Percentiles rank a stretch among this genome's conserved stretches.
These are phyloP conservation scores for Colletotrichum chrysophilum DNA, from an alignment of 2,329 filamentous ascomycete species.

Conservation along the genomic window DNA sequence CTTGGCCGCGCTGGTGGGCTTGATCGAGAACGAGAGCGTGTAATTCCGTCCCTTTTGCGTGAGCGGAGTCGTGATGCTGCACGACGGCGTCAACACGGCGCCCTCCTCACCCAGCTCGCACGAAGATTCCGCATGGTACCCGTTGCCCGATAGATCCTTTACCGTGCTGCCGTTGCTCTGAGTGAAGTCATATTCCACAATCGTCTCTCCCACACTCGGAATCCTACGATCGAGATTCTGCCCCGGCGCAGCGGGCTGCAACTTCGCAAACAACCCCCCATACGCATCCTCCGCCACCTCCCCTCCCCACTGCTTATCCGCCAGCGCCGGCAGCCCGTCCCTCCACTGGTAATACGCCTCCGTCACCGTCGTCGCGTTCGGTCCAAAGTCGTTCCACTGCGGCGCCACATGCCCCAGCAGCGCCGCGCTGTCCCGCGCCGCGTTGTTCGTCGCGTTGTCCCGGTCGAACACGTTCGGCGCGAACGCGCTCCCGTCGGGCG, in stretches of 20 bases:
- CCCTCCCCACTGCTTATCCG: slow-evolving; percentile 32
- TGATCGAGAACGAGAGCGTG: slow-evolving; percentile 52
- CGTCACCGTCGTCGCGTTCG: slow-evolving; percentile 26
- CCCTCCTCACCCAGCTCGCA: not conserved
- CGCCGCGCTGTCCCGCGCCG: slow-evolving; percentile 9
- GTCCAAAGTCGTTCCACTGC: slow-evolving; percentile 29
- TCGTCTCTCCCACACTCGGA: slow-evolving; percentile 14
- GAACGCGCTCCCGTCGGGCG: slow-evolving; percentile 21
- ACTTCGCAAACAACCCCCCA: slow-evolving; percentile 9
- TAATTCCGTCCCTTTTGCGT: slow-evolving; percentile 60
- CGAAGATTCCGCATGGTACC: slow-evolving; percentile 20
- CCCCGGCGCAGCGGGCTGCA: slow-evolving; percentile 25
- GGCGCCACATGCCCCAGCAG: slow-evolving; percentile 26
- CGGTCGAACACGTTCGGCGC: slow-evolving; percentile 28
- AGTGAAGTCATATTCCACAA: slow-evolving; percentile 22
- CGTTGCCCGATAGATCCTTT: slow-evolving; percentile 24
- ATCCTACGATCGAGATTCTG: slow-evolving; percentile 27
- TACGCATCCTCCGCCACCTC: slow-evolving; percentile 8
- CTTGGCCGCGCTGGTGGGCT: slow-evolving; percentile 12
- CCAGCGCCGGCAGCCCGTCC: slow-evolving; percentile 26
- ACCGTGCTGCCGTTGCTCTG: slow-evolving; percentile 4
- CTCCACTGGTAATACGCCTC: slow-evolving; percentile 31
- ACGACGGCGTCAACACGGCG: slow-evolving; percentile 38
- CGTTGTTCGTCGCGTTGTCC: slow-evolving; percentile 22
- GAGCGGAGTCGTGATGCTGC: slow-evolving; percentile 53